Base-by-base conservation (phyloP, 768 basidiomycete species). In the Hypholoma fasciculare region DNA sequence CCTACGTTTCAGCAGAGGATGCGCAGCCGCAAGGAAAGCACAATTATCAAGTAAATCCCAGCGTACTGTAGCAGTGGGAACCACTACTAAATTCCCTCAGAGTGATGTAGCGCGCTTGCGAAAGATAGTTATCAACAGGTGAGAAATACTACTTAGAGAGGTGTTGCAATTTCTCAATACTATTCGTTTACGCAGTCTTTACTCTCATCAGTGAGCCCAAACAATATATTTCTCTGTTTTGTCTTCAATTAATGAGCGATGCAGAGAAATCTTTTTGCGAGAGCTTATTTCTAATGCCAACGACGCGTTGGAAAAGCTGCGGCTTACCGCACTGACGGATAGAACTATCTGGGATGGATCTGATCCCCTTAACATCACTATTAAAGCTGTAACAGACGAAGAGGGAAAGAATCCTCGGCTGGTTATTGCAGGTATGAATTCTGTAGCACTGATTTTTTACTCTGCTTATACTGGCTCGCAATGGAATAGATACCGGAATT, bases 221-320 rank as follows among this genome's bases (percentile, higher is more conserved):
- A 16, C 39, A 47, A 44, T 17, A 17, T 12, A 3, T 9, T 27
- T 53, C 17, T 47, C 9, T 36, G n/a, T 54, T 40, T 7, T 36
- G 60, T 27, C 40, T 49, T 55, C 38, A 63, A 52, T 56, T 7
- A 54, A 91, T 89, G 66, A 89, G 92, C 37, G 63, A 51, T 57
- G 7, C 55, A 92, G 90, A 66, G 90, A 92, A 42, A 85, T 93
- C 26, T 94, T 93, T 71, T 80, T 94, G 49, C 92, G 96, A 44
- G 96, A 98, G 72, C 78, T 96, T 49, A 83, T 96, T 63, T 96
- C 94, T 7, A 96, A 96, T 67, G 90, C 96, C 42, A 97, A 98
- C 71, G 97, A 99, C 69, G 97, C 97, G 1, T 78, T 98, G 52
- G 96, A 98, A 72, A 98, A 98, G 72, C 82, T 96, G 52, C 88